These are phyloP conservation scores for Sporothrix schenckii DNA, from an alignment of 2,329 filamentous ascomycete genomes.

Conservation along the genomic window DNA sequence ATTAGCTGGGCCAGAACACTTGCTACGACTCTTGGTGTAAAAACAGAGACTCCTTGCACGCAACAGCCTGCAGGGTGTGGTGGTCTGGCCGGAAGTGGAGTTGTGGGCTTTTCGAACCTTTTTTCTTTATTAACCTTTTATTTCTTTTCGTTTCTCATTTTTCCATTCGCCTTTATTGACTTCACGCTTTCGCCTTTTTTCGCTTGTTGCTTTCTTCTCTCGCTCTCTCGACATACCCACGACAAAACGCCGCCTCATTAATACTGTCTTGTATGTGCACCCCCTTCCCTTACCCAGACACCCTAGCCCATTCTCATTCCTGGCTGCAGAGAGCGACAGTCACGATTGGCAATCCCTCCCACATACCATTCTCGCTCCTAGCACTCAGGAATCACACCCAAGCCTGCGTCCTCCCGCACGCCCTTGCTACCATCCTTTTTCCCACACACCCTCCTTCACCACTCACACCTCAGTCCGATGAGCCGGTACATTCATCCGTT, in stretches of 20 bases:
- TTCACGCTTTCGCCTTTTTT: background rate
- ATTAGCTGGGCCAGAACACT: conserved; percentile 9
- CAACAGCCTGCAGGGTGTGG: conserved; percentile 16
- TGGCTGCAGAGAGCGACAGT: background rate
- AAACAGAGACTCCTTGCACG: conserved; percentile 22
- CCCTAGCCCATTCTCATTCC: conserved; percentile 23
- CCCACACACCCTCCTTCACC: conserved; percentile 37
- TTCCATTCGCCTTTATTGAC: background rate
- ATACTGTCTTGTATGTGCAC: conserved; percentile 22
- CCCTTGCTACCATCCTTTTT: conserved; percentile 29
- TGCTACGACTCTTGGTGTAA: conserved; percentile 4
- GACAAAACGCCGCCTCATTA: conserved; percentile 10
- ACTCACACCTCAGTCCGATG: conserved; percentile 38
- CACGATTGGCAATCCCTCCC: conserved; percentile 12
- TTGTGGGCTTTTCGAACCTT: conserved; percentile 25
- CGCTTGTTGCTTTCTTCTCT: background rate
- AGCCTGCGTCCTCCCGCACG: conserved; percentile 32
- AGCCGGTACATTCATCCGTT: conserved; percentile 42
- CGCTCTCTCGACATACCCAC: conserved; percentile 4
- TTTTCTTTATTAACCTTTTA: background rate
- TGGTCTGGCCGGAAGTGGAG: conserved; percentile 30
- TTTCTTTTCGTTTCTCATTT: background rate
- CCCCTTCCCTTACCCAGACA: background rate
- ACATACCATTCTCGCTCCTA: conserved; percentile 2
- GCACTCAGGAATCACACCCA: conserved; percentile 33